Base-by-base conservation (phyloP, 164 flowering plant genomes). In the Chimonanthus praecox region DNA sequence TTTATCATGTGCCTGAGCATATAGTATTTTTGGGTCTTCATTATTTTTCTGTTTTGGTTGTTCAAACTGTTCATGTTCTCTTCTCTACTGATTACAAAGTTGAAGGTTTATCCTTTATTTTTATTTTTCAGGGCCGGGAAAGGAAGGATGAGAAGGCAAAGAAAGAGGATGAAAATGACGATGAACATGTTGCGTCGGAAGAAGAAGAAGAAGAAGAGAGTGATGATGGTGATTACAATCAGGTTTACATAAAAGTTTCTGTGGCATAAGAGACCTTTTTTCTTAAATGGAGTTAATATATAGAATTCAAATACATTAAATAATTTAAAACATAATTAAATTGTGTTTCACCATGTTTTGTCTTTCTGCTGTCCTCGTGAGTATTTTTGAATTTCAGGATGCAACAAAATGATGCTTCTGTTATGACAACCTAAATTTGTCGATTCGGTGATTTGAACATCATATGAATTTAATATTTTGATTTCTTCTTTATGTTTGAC, bases 191-290 rank as follows among this genome's bases (percentile, higher is more conserved):
- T 45, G 71, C 47, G 16, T 66, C 58, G 10, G 80, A 74, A 16
- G 83, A 77, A 33, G 83, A 64, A 54, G 84, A 83, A 1, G 82
- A 78, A 67, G 88, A 86, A 73, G 81, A 71, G 54, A 79, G 82
- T 63, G 85, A 82, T 76, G 87, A 83, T 70, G 87, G 83, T 47
- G 90, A 87, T 64, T 86, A 87, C 61, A 79, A 84, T 48, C 84
- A 84, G 90, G 90, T 87, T 67, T 21, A 5, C 16, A 7, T 47
- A 20, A n/a, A 20, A 51, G 2, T 63, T 2, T 63, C 16, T 51
- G 15, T 9, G 1, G 61, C 60, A 20, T 72, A n/a, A 47, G 63
- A n/a, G 58, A 64, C 47, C 20, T 20, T 7, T 63, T 33, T 33
- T 33, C 33, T 33, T 33, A 33, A 33, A 33, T 33, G 33, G 33